These are phyloP conservation scores for Handroanthus guayacan DNA, from an alignment of 257 asterid genomes.

Conservation along the genomic window DNA sequence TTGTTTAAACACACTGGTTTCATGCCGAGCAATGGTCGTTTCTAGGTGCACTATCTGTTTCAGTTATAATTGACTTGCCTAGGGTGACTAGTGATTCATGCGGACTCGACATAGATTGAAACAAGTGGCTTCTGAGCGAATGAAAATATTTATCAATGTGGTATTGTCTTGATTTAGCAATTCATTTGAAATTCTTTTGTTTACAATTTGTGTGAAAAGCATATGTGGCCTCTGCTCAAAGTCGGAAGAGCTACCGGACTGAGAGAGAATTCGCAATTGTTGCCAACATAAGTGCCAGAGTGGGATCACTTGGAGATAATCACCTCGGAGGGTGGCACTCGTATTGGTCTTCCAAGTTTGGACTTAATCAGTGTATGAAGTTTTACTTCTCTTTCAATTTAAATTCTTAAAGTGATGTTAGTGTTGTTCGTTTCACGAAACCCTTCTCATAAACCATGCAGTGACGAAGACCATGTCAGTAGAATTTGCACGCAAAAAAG, in stretches of 20 bases:
- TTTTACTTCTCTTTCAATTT: constrained; percentile 18
- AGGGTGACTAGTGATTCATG: not conserved
- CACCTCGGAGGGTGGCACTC: constrained; percentile 96
- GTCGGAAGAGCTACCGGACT: constrained; percentile 78
- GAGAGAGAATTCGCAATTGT: constrained; percentile 69
- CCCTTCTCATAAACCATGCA: constrained; percentile 42
- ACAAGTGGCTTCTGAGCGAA: not conserved
- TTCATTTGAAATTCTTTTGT: not conserved
- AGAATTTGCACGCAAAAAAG: constrained; percentile 79
- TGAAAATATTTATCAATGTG: not conserved
- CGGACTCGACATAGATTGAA: not conserved
- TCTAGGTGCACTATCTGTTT: not conserved
- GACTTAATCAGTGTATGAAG: constrained; percentile 78
- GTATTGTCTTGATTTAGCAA: constrained; percentile 19
- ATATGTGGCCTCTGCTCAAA: constrained; percentile 95
- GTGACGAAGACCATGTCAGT: constrained; percentile 78
- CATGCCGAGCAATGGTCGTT: not conserved
- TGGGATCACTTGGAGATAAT: constrained; percentile 94
- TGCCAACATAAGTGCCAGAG: constrained; percentile 90
- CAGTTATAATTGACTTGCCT: not conserved
- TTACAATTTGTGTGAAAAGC: constrained; percentile 56
- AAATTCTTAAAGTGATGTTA: not conserved
- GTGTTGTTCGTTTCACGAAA: not conserved
- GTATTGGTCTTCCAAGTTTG: constrained; percentile 86
- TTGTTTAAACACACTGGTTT: not conserved